Base-by-base conservation (phyloP, 2,329 filamentous ascomycete species). In the Fusarium chuoi region DNA sequence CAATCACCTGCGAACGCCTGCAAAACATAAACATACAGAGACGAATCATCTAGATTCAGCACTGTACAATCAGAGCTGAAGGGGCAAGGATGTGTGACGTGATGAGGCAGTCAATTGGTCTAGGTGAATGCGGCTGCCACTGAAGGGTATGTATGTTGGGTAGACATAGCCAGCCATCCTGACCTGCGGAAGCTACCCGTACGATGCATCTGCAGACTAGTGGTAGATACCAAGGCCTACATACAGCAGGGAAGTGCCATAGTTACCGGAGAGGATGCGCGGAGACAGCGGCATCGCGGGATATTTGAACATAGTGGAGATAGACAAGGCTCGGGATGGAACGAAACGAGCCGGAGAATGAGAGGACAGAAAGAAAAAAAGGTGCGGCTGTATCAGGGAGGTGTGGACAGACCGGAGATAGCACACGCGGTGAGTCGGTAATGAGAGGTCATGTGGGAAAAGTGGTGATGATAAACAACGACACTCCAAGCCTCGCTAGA, bases 361-460 rank as follows among this genome's bases (percentile, higher is more conserved):
- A 67, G 55, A 49, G 22, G 24, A 20, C 9, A 52, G 60, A 48
- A 46, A 45, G 30, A 33, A 59, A 57, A 48, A 49, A 49, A 70
- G 57, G 62, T 62, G 62, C 57, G 63, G 61, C 57, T 60, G 35
- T 59, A 71, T 42, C 42, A 46, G 41, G 49, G 57, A 70, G 42
- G 65, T 63, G 66, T 72, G 39, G 26, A 15, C 18, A 57, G 59
- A 41, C 57, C 51, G 36, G 56, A 62, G 64, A 74, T 74, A 71
- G 65, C 62, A 68, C 24, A 46, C 38, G 42, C 30, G 35, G 26
- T 55, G 58, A 62, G 68, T 57, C 62, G 70, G 59, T 46, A 41
- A 59, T 57, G 38, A 65, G 39, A 72, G 68, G 72, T 75, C 72
- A 75, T 75, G 72, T 75, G 72, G 72, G 58, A 73, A 74, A 75